A percentile compares a stretch with the other conserved stretches of the same genome.
phyloP scores from a whole-genome alignment of 1,139 yeast species.

The Suhomyces bolitotheri region DNA sequence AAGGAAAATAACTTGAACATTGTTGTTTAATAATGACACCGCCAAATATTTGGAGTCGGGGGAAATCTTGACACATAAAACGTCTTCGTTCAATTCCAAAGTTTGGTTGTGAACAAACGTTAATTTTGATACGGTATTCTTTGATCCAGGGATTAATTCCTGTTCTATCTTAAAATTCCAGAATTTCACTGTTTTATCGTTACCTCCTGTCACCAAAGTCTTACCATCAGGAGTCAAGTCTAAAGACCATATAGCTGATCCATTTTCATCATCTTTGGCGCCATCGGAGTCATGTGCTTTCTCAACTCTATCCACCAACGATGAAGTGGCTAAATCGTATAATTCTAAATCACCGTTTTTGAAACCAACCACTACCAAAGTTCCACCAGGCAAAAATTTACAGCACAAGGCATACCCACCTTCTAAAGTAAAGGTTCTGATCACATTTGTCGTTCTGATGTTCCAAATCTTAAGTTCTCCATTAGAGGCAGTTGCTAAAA shows the following conservation, averaged over 20 bases:
- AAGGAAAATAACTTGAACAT: slow-evolving; percentile 87
- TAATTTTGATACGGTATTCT: slow-evolving; percentile 52
- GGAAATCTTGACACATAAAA: slow-evolving; percentile 76
- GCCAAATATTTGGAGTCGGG: slow-evolving; percentile 80
- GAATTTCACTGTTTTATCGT: slow-evolving; percentile 84
- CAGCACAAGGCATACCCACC: slow-evolving; percentile 86
- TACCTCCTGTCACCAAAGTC: slow-evolving; percentile 86
- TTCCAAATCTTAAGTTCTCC: slow-evolving; percentile 92
- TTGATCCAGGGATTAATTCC: slow-evolving; percentile 71
- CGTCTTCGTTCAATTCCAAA: slow-evolving; percentile 82
- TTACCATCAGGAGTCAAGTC: slow-evolving; percentile 87
- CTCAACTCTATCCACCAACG: slow-evolving; percentile 61
- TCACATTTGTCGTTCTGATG: slow-evolving; percentile 65
- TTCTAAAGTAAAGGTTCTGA: slow-evolving; percentile 70
- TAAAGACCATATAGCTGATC: slow-evolving; percentile 87
- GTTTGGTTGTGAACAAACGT: slow-evolving; percentile 74
- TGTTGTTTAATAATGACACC: slow-evolving; percentile 82
- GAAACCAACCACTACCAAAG: slow-evolving; percentile 85
- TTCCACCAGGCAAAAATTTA: slow-evolving; percentile 87
- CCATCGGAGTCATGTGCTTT: slow-evolving; percentile 56
- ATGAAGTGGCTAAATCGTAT: slow-evolving; percentile 83
- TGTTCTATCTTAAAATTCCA: slow-evolving; percentile 79
- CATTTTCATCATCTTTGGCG: slow-evolving; percentile 33
- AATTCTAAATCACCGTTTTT: slow-evolving; percentile 83
- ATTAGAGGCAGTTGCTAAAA: slow-evolving; percentile 87